Base-by-base conservation (phyloP, 2,329 filamentous ascomycete genomes). In the Arthrobotrys iridis region DNA sequence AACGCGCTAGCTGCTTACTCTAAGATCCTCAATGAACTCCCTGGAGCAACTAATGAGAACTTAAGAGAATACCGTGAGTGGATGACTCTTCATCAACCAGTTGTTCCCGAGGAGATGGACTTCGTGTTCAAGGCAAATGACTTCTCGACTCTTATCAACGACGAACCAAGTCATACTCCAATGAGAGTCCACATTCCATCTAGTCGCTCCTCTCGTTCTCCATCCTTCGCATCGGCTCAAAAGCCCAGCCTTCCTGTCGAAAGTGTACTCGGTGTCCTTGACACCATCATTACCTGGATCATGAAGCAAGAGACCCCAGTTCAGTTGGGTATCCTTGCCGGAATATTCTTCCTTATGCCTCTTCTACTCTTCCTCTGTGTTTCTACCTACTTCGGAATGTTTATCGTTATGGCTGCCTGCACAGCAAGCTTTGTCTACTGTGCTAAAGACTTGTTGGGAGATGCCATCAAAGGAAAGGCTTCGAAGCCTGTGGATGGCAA, bases 81-180 rank as follows among this genome's bases (percentile, higher is more conserved):
- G 70, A 74, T 74, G 70, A 62, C 62, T 6, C 41, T 65, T 20
- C 70, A 74, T 26, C 70, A 74, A 30, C 70, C 70, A 4, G 41
- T 74, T 11, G 70, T 74, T n/a, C 70, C 62, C 20, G 70, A 74
- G 28, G 70, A 74, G 62, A 74, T 74, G 70, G 70, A 74, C 62
- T 74, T 74, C 46, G 52, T 74, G 11, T 74, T 62, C 70, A 66
- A 63, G 26, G 55, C 70, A 6, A 62, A 74, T 43, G 70, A 74
- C 37, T 74, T 74, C 46, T 74, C 70, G 22, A 74, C 57, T 15
- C 70, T 74, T 22, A 41, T 74, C 45, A 46, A 40, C 18, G 55
- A 74, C 26, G 45, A 50, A 22, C 57, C 55, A 10, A 22, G 35
- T 45, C 33, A 45, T 15, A 46, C 62, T n/a, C 62, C 52, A 10